phyloP scores from a whole-genome alignment of 2,329 filamentous ascomycete species.

The Fusarium sp. region DNA sequence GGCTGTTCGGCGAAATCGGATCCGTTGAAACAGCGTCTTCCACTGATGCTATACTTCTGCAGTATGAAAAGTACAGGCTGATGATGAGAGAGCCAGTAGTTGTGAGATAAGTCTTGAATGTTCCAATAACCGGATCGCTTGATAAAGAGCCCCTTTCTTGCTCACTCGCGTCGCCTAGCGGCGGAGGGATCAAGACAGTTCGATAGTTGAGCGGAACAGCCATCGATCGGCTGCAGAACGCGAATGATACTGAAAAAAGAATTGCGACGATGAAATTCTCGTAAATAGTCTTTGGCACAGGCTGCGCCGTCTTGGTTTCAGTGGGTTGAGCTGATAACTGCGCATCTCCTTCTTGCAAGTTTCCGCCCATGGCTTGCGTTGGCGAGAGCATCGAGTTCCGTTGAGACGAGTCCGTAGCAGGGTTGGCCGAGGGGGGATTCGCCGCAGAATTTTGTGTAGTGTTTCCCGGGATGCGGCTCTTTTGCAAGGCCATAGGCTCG shows the following conservation, averaged over 20 bases:
- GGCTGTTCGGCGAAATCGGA: constrained; percentile 55
- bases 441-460: constrained; percentile 59
- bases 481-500: constrained; percentile 62
- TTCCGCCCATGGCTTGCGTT: constrained; percentile 23
- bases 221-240: constrained; percentile 61
- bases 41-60: constrained; percentile 60
- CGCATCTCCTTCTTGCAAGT: constrained; percentile 43
- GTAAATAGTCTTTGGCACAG: constrained; percentile 58
- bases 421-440: constrained; percentile 58
- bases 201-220: constrained; percentile 66
- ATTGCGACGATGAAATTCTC: constrained; percentile 67
- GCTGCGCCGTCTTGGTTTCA: constrained; percentile 41
- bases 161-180: constrained; percentile 22
- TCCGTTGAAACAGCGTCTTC: constrained; percentile 57
- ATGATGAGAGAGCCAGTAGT: constrained; percentile 67
- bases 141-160: constrained; percentile 31
- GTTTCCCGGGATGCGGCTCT: constrained; percentile 54
- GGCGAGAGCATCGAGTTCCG: constrained; percentile 40
- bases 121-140: constrained; percentile 56
- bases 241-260: constrained; percentile 61
- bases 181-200: constrained; percentile 60
- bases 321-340: constrained; percentile 45
- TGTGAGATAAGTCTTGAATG: constrained; percentile 66
- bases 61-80: constrained; percentile 60
- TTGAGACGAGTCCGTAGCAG: constrained; percentile 53